Evolutionary conservation across 2,329 filamentous ascomycete species (phyloP).

Genomic region (Ciborinia camelliae): DNA sequence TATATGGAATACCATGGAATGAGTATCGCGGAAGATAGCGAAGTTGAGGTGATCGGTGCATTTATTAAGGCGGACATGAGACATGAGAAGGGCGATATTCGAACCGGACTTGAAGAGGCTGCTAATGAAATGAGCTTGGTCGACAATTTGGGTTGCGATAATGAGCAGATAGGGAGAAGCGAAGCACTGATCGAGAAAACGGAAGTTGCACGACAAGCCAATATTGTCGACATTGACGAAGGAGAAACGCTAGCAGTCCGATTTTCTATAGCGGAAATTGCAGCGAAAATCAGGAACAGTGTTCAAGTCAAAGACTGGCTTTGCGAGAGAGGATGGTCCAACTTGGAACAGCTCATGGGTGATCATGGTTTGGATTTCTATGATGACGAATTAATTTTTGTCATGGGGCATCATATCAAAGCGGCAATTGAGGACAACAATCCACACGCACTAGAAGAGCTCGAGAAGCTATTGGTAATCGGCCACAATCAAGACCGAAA

Average conservation of each 20-base stretch:
- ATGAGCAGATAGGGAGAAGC: not conserved
- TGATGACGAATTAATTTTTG: not conserved
- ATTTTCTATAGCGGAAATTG: slow-evolving; percentile 41
- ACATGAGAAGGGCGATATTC: not conserved
- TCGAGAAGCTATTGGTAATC: not conserved
- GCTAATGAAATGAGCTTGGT: not conserved
- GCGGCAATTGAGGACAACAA: not conserved
- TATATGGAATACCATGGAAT: not conserved
- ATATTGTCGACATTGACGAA: slow-evolving; percentile 35
- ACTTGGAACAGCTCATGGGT: not conserved
- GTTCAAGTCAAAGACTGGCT: not conserved
- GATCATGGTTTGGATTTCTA: not conserved
- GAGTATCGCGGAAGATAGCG: not conserved
- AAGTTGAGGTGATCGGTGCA: not conserved
- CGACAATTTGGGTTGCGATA: not conserved
- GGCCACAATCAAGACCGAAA: not conserved
- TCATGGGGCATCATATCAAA: not conserved
- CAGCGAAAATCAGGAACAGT: slow-evolving; percentile 23
- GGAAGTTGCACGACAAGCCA: not conserved
- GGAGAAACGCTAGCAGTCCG: slow-evolving; percentile 39
- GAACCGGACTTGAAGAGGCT: not conserved
- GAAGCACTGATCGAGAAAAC: not conserved
- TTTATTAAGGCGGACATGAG: not conserved
- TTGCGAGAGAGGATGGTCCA: not conserved
- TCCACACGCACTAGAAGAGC: not conserved